These are phyloP conservation scores for Nadsonia commutata DNA, from an alignment of 1,139 yeast genomes.

Conservation along the genomic window DNA sequence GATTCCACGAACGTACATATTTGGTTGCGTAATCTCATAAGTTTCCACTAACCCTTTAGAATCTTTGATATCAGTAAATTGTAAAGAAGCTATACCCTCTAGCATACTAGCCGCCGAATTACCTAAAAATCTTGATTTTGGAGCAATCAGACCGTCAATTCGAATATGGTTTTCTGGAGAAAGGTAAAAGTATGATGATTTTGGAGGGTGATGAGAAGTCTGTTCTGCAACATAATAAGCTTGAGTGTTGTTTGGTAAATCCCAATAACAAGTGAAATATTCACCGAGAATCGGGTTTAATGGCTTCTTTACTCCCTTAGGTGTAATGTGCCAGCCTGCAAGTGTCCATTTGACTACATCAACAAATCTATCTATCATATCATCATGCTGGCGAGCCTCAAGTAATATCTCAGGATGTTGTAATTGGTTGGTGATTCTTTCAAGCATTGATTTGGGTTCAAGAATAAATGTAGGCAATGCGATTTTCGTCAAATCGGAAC, in stretches of 20 bases:
- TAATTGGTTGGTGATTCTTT: conserved; percentile 80
- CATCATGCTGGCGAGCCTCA: conserved; percentile 44
- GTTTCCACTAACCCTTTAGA: conserved; percentile 37
- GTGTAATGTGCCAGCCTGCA: conserved; percentile 96
- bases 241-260: conserved; percentile 47
- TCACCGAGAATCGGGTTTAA: conserved; percentile 91
- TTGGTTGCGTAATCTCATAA: conserved; percentile 81
- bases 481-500: conserved; percentile 76
- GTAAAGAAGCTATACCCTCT: conserved; percentile 76
- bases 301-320: conserved; percentile 95
- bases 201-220: conserved; percentile 97
- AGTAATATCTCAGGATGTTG: conserved; percentile 67
- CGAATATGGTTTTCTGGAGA: conserved; percentile 70
- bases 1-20: conserved; percentile 90
- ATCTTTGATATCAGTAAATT: conserved; percentile 44
- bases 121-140: conserved; percentile 79
- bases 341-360: conserved; percentile 75
- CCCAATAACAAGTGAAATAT: conserved; percentile 84
- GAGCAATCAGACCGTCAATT: conserved; percentile 79
- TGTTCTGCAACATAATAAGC: conserved; percentile 88
- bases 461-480: conserved; percentile 89
- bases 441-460: conserved; percentile 92
- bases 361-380: conserved; percentile 54
- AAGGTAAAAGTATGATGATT: conserved; percentile 80
- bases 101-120: conserved; percentile 93